Conservation (phyloP, 768 basidiomycete genomes). For the Scleroderma bovista region DNA sequence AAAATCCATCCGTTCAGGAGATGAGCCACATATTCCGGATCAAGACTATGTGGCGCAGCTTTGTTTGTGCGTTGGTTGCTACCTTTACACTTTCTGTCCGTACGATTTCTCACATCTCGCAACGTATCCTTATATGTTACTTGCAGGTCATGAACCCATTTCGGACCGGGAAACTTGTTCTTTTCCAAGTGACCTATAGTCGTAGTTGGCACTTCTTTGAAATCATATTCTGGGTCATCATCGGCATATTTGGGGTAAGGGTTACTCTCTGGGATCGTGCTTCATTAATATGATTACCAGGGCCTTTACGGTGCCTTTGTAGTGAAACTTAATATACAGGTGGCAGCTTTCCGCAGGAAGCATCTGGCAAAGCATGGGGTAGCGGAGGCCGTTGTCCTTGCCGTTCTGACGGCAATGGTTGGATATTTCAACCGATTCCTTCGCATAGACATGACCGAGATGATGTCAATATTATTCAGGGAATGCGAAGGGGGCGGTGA, state of each 20-base stretch:
- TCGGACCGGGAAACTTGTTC: constrained; percentile 93
- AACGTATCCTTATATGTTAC: constrained; percentile 16
- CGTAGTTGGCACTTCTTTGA: constrained; percentile 99
- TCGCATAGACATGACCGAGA: constrained; percentile 96
- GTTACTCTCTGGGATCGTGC: background rate
- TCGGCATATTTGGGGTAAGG: constrained; percentile 92
- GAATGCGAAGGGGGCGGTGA: constrained; percentile 94
- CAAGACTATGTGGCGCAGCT: constrained; percentile 98
- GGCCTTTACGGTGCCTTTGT: constrained; percentile 97
- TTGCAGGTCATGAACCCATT: constrained; percentile 94
- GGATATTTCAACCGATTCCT: constrained; percentile 94
- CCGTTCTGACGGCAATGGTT: constrained; percentile 83
- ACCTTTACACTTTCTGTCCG: constrained; percentile 92
- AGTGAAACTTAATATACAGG: constrained; percentile 94
- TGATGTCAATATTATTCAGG: constrained; percentile 88
- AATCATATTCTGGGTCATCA: constrained; percentile 90
- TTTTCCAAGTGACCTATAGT: constrained; percentile 97
- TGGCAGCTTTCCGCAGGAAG: constrained; percentile 90
- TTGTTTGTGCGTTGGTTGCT: constrained; percentile 95
- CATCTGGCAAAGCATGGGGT: constrained; percentile 80
- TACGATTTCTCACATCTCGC: constrained; percentile 18
- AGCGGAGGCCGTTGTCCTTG: constrained; percentile 83
- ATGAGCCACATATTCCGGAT: constrained; percentile 98
- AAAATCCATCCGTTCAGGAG: constrained; percentile 60
- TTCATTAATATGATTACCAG: constrained; percentile 36